phyloP scores from a whole-genome alignment of 2,329 filamentous ascomycete genomes.

The Thermoascus crustaceus region DNA sequence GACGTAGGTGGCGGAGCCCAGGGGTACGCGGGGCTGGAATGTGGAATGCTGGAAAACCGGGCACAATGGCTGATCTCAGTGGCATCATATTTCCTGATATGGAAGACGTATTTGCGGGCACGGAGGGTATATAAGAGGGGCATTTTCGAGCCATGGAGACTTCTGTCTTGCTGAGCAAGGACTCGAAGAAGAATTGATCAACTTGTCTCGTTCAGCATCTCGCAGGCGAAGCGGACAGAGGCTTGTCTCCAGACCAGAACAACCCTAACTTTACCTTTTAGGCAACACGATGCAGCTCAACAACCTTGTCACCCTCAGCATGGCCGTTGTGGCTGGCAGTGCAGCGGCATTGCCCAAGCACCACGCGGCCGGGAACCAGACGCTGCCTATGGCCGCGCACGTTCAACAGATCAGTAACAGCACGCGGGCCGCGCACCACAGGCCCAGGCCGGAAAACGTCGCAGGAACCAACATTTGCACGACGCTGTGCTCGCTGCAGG shows the following conservation, averaged over 20 bases:
- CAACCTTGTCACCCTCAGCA: constrained; percentile 8
- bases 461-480: constrained; percentile 10
- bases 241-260: too few relatives aligned
- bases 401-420: too few relatives aligned
- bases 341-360: constrained; percentile 9
- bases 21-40: constrained; percentile 7
- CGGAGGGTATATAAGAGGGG: not conserved
- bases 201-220: constrained; percentile 1
- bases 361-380: not conserved
- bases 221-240: not conserved
- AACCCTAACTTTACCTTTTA: too few relatives aligned
- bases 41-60: constrained; percentile 12
- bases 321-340: constrained; percentile 12
- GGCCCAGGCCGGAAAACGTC: not conserved
- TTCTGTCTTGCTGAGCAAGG: not conserved
- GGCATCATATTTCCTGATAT: not conserved
- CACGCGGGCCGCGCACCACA: not conserved
- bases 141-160: not conserved
- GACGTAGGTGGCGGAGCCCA: not conserved
- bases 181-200: not conserved
- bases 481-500: constrained; percentile 17
- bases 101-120: not conserved
- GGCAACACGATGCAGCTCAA: constrained; percentile 15
- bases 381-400: too few relatives aligned
- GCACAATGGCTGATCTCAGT: constrained; percentile 8